Conservation (phyloP, 257 asterid species). For the Mentha longifolia region DNA sequence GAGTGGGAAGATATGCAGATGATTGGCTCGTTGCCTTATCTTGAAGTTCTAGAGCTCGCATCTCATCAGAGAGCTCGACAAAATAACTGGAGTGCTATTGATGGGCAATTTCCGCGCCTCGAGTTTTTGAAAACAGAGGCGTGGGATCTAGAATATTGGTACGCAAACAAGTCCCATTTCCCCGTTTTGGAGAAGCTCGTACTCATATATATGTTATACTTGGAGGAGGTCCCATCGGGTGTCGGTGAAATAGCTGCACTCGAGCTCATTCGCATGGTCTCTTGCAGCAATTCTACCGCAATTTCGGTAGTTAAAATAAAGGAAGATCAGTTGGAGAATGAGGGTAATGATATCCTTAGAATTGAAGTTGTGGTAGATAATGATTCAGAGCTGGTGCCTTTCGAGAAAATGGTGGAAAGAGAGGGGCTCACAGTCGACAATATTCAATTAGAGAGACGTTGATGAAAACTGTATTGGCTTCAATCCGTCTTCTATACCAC, state of each 20-base stretch:
- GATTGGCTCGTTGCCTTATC: not conserved
- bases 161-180: not conserved
- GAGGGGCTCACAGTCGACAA: not conserved
- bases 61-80: not conserved
- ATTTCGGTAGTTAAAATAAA: not conserved
- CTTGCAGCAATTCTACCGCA: not conserved
- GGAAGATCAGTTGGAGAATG: not conserved
- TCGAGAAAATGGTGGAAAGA: not conserved
- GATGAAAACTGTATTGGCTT: too few species aligned
- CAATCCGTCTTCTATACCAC: too few species aligned
- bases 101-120: not conserved
- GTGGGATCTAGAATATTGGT: not conserved
- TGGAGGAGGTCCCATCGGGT: constrained; percentile 22
- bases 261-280: not conserved
- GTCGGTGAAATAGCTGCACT: constrained; percentile 33
- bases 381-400: not conserved
- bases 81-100: not conserved
- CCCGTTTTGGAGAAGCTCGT: not conserved
- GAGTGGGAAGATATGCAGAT: not conserved
- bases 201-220: not conserved
- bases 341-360: not conserved
- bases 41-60: not conserved
- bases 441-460: too few species aligned
- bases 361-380: not conserved
- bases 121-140: not conserved